Evolutionary conservation across 1,284 basidiomycete species (phyloP).

Genomic region (Puccinia triticina): DNA sequence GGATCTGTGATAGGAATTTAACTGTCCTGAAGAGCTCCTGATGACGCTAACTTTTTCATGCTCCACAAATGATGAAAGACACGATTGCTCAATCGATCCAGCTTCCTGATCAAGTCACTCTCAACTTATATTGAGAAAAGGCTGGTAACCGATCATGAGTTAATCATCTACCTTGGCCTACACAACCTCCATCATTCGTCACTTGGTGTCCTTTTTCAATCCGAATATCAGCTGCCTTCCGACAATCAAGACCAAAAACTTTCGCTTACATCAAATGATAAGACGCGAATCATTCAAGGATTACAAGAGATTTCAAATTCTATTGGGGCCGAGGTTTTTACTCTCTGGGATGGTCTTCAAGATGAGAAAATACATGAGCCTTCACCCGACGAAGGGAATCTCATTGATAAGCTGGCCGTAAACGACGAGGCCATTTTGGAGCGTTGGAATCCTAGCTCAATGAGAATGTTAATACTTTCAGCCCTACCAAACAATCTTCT

Average conservation of each 20-base stretch:
- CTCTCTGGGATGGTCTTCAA: slow-evolving; percentile 42
- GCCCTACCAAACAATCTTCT: background rate
- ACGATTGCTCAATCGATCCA: slow-evolving; percentile 31
- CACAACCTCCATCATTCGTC: slow-evolving; percentile 36
- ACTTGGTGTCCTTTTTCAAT: slow-evolving; percentile 35
- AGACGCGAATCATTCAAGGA: slow-evolving; percentile 24
- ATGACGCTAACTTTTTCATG: background rate
- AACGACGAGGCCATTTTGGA: slow-evolving; percentile 53
- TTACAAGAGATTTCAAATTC: slow-evolving; percentile 15
- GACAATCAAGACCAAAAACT: background rate
- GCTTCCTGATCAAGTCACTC: slow-evolving; percentile 16
- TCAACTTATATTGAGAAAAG: slow-evolving; percentile 3
- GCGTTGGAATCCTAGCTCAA: slow-evolving; percentile 55
- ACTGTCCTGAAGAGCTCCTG: background rate
- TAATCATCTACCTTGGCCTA: slow-evolving; percentile 35
- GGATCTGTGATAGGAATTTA: background rate
- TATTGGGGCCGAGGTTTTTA: slow-evolving; percentile 30
- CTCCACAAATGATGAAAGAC: background rate
- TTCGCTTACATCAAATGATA: slow-evolving; percentile 19
- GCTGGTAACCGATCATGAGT: slow-evolving; percentile 39
- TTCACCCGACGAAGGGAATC: background rate
- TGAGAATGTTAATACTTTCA: slow-evolving; percentile 53
- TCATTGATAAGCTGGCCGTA: background rate
- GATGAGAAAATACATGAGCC: background rate
- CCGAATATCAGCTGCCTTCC: slow-evolving; percentile 23